These are phyloP conservation scores for Larix kaempferi DNA, from an alignment of 75 land plant species.

Conservation along the genomic window DNA sequence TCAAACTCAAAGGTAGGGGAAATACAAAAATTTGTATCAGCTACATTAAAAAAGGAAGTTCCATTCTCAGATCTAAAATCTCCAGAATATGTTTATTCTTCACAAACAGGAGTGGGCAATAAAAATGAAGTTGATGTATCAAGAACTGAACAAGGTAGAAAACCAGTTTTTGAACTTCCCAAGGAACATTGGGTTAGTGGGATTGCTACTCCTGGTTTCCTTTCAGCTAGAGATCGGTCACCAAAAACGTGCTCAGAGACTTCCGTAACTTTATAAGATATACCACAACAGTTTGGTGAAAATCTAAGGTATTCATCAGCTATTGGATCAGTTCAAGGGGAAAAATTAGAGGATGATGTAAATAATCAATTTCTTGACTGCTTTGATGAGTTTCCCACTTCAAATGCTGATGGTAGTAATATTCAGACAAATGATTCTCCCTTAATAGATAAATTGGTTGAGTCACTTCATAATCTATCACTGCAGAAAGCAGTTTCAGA, in stretches of 20 bases:
- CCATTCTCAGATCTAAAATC: neutral
- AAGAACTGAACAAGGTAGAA: neutral
- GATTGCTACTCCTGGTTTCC: constrained; percentile 6
- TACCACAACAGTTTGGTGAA: neutral
- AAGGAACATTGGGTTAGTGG: constrained; percentile 9
- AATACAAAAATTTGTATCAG: neutral
- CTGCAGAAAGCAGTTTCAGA: neutral
- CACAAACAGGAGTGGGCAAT: neutral
- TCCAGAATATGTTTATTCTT: neutral
- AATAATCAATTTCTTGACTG: constrained; percentile 8
- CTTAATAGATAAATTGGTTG: neutral
- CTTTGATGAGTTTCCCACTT: neutral
- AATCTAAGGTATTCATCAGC: neutral
- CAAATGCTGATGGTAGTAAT: constrained; percentile 2
- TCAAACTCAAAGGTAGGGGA: neutral
- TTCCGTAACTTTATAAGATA: constrained; percentile 3
- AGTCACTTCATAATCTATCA: neutral
- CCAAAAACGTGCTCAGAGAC: constrained; percentile 14
- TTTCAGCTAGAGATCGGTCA: constrained; percentile 9
- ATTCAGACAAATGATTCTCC: neutral
- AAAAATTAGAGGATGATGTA: neutral
- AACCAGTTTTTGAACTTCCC: constrained; percentile 1
- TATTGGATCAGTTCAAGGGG: neutral
- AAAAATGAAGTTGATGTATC: neutral
- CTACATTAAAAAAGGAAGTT: neutral